Base-by-base conservation (phyloP, 345 rosid species). In the Bruguiera parviflora region DNA sequence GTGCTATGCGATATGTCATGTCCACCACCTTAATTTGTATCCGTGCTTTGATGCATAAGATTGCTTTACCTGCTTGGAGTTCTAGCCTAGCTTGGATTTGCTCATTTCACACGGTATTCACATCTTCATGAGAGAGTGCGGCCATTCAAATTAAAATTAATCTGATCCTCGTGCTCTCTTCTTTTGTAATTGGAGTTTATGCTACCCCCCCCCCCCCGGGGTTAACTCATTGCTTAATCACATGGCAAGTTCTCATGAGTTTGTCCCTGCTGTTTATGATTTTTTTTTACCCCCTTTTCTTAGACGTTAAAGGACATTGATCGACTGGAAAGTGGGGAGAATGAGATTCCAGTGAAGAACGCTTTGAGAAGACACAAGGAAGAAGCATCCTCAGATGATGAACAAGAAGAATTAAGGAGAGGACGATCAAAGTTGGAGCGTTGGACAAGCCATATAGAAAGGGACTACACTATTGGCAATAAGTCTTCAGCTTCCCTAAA, bases 381-480 rank as follows among this genome's bases (percentile, higher is more conserved):
- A 76, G 89, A 82, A 63, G 84, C 78, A 77, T 85, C 88, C 64
- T 81, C 94, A 4, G 97, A 91, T 65, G 97, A 90, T 47, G 98
- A 95, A 73, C 92, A 76, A 58, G 87, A 78, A 71, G 90, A 87
- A 68, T 86, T 91, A 22, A 88, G 81, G 81, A 84, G 87, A 75
- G 97, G 99, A 56, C 92, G 92, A 57, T 87, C 96, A 29, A 90
- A 92, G 78, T 65, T 92, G 79, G 99, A 95, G 77, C 94, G 92
- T 21, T 95, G 99, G 99, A 82, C 89, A 3, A 95, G 97, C 89
- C 96, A 95, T 65, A 86, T 80, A 77, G 96, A 92, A 86, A 86
- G 87, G 80, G 97, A 90, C 76, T 86, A 69, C 79, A 77, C 65
- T 64, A 69, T 84, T 52, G 69, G 78, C 76, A 78, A 70, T 67